Conservation (phyloP, 768 basidiomycete genomes). For the Phylloporus sp. region DNA sequence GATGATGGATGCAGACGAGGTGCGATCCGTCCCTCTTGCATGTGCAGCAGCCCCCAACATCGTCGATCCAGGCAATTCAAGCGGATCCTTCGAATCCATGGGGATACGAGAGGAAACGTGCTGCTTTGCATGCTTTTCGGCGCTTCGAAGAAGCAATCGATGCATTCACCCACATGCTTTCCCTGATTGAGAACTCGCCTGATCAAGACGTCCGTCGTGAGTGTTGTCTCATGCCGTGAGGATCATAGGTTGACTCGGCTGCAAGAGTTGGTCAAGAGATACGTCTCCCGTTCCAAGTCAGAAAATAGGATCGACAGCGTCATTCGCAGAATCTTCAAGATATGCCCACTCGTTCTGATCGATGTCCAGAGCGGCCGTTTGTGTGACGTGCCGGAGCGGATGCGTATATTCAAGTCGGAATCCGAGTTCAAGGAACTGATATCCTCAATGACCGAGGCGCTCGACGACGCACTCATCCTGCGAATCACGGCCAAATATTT, state of each 20-base stretch:
- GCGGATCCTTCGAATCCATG: no score
- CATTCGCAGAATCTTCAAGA: no score
- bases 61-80: no score
- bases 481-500: no score
- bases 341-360: no score
- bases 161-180: background rate
- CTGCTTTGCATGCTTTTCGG: background rate
- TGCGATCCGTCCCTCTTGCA: background rate
- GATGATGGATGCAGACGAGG: no score
- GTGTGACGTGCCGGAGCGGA: background rate
- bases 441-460: background rate
- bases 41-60: background rate
- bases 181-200: background rate
- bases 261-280: background rate
- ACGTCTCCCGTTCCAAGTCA: background rate
- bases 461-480: background rate
- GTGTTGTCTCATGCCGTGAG: background rate
- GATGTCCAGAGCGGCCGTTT: no score
- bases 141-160: conserved; percentile 1
- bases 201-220: background rate
- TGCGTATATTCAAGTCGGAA: background rate
- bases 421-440: background rate
- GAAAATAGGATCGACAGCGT: no score
- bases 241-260: background rate
- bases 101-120: conserved; percentile 1